Evolutionary conservation across 2,329 filamentous ascomycete genomes (phyloP).

Genomic region (Curvularia lunata): DNA sequence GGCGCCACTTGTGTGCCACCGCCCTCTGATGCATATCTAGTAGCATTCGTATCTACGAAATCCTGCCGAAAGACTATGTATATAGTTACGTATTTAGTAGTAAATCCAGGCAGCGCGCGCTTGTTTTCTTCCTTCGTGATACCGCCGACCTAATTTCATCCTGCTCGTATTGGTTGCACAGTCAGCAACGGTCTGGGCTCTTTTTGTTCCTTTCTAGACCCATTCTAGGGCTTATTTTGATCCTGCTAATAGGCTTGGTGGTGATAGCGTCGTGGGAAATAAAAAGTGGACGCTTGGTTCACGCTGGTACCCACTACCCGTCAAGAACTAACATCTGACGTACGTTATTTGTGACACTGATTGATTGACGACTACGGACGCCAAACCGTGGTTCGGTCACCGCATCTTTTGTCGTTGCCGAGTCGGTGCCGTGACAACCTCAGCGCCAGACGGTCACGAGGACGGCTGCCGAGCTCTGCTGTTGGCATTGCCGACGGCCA

Average conservation of each 20-base stretch:
- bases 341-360: conserved; percentile 3
- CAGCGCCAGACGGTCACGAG: not conserved
- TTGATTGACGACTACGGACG: not conserved
- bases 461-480: not conserved
- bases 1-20: too few species aligned
- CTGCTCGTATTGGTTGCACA: not conserved
- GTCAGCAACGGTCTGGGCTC: not conserved
- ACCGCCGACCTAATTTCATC: not conserved
- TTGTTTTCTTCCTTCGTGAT: not conserved
- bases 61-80: not conserved
- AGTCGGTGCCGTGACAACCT: conserved; percentile 7
- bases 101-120: too few species aligned
- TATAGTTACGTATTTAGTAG: not conserved
- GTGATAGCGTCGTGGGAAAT: not conserved
- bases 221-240: not conserved
- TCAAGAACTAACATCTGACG: conserved; percentile 8
- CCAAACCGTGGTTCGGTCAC: conserved; percentile 20
- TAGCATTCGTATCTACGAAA: not conserved
- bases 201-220: conserved; percentile 1
- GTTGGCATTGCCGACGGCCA: not conserved
- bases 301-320: conserved; percentile 5
- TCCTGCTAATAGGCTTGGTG: too few species aligned
- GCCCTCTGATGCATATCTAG: too few species aligned
- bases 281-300: not conserved
- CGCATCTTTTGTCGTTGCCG: conserved; percentile 15